A percentile compares a stretch with the other conserved stretches of the same genome.
Conservation (phyloP, 371 early-diverging fungal species). For the Saksenaea vasiformis region DNA sequence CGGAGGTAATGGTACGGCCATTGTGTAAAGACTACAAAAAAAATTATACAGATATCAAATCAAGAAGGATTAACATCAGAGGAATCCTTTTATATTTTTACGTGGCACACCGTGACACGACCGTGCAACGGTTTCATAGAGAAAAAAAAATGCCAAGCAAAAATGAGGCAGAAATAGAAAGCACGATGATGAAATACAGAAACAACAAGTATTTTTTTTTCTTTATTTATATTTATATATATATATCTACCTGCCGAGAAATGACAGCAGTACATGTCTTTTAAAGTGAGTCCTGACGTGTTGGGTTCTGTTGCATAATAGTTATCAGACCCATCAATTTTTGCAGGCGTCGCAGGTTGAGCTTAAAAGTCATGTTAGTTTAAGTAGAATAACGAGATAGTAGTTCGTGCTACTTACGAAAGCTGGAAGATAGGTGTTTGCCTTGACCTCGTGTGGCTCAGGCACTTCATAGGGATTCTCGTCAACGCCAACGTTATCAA, state of each 20-base stretch:
- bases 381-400: neutral
- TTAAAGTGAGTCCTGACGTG: slow-evolving; percentile 20
- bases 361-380: slow-evolving; percentile 10
- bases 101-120: too few species aligned
- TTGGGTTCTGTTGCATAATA: slow-evolving; percentile 11
- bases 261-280: slow-evolving; percentile 5
- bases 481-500: slow-evolving; percentile 82
- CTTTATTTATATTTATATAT: too few species aligned
- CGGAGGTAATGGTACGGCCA: neutral
- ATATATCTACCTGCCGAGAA: neutral
- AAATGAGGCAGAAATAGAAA: neutral
- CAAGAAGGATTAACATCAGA: too few species aligned
- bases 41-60: too few species aligned
- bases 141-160: slow-evolving; percentile 1
- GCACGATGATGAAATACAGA: slow-evolving; percentile 3
- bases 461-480: slow-evolving; percentile 69
- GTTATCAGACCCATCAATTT: slow-evolving; percentile 22
- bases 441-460: slow-evolving; percentile 56
- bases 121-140: too few species aligned
- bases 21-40: neutral
- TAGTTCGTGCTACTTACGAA: slow-evolving; percentile 30
- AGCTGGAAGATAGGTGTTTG: slow-evolving; percentile 58
- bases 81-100: too few species aligned
- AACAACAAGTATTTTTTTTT: slow-evolving; percentile 1
- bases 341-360: slow-evolving; percentile 25